phyloP scores from a whole-genome alignment of 2,329 filamentous ascomycete genomes.

The Diaporthe ampelina region DNA sequence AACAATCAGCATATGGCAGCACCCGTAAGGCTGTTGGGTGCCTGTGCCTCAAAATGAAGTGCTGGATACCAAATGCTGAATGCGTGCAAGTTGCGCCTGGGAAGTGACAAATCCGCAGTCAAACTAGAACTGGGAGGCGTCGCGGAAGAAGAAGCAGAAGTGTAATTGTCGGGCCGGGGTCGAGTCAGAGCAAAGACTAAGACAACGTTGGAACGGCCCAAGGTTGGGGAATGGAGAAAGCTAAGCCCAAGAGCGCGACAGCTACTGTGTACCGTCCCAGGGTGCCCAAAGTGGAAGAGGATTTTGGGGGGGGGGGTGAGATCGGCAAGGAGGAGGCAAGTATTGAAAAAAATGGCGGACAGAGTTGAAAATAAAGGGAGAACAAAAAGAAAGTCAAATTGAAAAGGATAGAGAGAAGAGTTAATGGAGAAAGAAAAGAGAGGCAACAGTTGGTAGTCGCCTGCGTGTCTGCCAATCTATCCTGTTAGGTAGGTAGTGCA shows the following conservation, averaged over 20 bases:
- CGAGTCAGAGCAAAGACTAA: constrained; percentile 23
- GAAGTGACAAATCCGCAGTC: neutral
- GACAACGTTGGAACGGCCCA: constrained; percentile 14
- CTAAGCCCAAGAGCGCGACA: constrained; percentile 17
- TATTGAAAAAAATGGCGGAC: neutral
- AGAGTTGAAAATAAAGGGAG: neutral
- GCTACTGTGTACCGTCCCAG: neutral
- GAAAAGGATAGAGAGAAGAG: neutral
- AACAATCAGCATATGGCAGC: neutral
- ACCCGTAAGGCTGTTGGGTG: neutral
- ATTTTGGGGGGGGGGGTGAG: too few relatives aligned
- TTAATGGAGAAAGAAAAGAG: neutral
- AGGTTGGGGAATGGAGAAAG: constrained; percentile 11
- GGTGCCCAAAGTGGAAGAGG: neutral
- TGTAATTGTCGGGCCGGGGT: constrained; percentile 8
- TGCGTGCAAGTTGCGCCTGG: constrained; percentile 7
- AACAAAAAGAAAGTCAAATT: neutral
- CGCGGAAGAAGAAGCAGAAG: neutral
- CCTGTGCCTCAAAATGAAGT: neutral
- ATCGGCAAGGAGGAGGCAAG: neutral
- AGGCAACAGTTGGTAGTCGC: neutral
- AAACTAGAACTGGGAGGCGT: constrained; percentile 15
- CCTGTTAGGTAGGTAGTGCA: neutral
- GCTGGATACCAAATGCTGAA: neutral
- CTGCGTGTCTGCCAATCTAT: neutral